Base-by-base conservation (phyloP, 768 basidiomycete species). In the Solioccasus polychromus region DNA sequence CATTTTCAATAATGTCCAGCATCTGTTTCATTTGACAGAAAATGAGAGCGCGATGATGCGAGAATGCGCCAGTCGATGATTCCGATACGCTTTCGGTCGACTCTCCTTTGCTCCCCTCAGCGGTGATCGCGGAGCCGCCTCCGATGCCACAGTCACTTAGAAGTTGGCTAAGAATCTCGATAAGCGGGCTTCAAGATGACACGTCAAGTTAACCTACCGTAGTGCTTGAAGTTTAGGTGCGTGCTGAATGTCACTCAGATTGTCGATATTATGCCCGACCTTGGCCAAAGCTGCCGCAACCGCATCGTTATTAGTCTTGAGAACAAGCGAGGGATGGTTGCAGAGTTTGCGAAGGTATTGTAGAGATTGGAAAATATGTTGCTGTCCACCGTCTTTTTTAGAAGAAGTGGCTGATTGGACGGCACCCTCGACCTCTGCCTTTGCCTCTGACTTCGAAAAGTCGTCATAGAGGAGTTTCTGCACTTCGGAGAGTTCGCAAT, bases 1-100 rank as follows among this genome's bases (percentile, higher is more conserved):
- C 90, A 11, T 75, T 84, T 68, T 98, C 94, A 57, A 99, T 94
- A 62, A 98, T 87, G 64, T 99, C 91, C 39, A 99, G 78, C 96
- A 98, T 99, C 64, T 92, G 89, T 66, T 97, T 96, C 82, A 97
- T 91, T 70, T 99, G 96, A 59, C 95, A 98, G 71, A 99, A 99
- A 57, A 99, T 95, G 52, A 99, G 81, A 44, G 95, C 94, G n/a
- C 96, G 90, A 62, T 99, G 96, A 55, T 95, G 94, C 18, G 95
- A 89, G 61, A 93, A 88, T 23, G 73, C 68, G 2, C 75, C 79
- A 32, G 71, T 73, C 1, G 71, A 45, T 4, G 68, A 42, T 32
- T 63, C 76, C 11, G 78, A 66, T 35, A 80, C 71, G 1, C 77
- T 72, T 48, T 89, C 84, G 26, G 76, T 77, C 14, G 80, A 63